Evolutionary conservation across 805 yeast genomes (phyloP), one percentile per base, ranked within the genome.

Genomic region (Wickerhamiella lipophila): DNA sequence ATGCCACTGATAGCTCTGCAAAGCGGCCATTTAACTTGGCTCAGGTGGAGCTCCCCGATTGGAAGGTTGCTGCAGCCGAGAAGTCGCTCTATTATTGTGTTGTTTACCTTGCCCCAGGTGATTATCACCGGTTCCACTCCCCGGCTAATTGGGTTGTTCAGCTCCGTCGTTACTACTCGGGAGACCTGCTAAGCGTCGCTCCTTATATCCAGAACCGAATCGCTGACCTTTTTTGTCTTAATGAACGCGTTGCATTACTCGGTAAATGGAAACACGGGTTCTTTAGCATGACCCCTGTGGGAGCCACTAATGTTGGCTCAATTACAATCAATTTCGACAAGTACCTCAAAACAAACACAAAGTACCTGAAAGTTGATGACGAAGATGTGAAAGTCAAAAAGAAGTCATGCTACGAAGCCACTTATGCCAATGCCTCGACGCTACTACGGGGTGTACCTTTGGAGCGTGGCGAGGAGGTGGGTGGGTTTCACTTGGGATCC

Each of bases 231-330:
- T 92, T 92, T 63, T 84, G 89, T 3, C 69, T 92, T 56, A 92
- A 92, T 63, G 99, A 92, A 67, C 75, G 99, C 58, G 98, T 92
- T 2, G 94, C 98, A 0, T 68, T 92, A 45, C 73, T 92, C 50
- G 99, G 99, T 1, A 79, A 85, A 59, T 92, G 98, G 98, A 84
- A 83, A 62, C 75, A 92, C 63, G 99, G 99, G 0, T 92, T 92
- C 59, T 92, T 92, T 68, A 81, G 94, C 55, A 92, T 92, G 99
- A 89, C 95, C 0, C 96, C 99, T 0, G 98, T 92, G 11, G 99
- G 99, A 12, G 99, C 99, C 21, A 92, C 98, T 2, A 92, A 92
- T 66, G 99, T 92, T 26, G 99, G 99, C 5, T 82, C 94, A 58
- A 92, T 92, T 55, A 79, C 82, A 51, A 74, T 92, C 55, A 86